A percentile compares a stretch with the other conserved stretches of the same genome.
Evolutionary conservation across 768 basidiomycete genomes (phyloP).

Genomic region (Lyophyllum decastes): DNA sequence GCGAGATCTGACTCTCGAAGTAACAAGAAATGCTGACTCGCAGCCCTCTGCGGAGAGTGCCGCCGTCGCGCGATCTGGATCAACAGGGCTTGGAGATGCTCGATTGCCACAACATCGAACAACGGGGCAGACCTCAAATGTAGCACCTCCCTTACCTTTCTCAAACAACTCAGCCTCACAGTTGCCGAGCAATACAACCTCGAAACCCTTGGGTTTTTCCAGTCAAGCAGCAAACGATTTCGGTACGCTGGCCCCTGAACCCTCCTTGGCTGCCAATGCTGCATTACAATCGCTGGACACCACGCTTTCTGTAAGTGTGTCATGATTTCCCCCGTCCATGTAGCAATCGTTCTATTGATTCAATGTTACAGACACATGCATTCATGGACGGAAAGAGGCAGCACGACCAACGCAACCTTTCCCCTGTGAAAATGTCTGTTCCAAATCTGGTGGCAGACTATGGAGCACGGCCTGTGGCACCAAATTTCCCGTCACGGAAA

Average conservation of each 20-base stretch:
- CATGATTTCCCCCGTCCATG: no score
- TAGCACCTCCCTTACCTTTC: not conserved
- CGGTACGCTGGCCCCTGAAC: not conserved
- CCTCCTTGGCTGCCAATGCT: not conserved
- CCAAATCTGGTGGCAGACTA: constrained; percentile 11
- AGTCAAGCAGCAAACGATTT: not conserved
- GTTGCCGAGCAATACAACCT: not conserved
- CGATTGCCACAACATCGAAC: not conserved
- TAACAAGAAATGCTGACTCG: not conserved
- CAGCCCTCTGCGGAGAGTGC: not conserved
- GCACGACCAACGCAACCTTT: not conserved
- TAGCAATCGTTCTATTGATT: not conserved
- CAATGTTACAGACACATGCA: not conserved
- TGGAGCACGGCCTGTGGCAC: constrained; percentile 1
- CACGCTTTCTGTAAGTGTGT: not conserved
- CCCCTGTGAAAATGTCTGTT: not conserved
- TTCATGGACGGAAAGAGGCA: not conserved
- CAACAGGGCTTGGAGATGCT: not conserved
- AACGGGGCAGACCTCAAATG: not conserved
- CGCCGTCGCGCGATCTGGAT: not conserved
- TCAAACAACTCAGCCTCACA: not conserved
- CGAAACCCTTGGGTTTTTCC: not conserved
- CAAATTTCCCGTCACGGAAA: not conserved
- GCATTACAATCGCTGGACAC: not conserved
- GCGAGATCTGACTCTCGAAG: not conserved